Conservation (phyloP, 2,329 filamentous ascomycete species). For the Penicillium verrucosum region DNA sequence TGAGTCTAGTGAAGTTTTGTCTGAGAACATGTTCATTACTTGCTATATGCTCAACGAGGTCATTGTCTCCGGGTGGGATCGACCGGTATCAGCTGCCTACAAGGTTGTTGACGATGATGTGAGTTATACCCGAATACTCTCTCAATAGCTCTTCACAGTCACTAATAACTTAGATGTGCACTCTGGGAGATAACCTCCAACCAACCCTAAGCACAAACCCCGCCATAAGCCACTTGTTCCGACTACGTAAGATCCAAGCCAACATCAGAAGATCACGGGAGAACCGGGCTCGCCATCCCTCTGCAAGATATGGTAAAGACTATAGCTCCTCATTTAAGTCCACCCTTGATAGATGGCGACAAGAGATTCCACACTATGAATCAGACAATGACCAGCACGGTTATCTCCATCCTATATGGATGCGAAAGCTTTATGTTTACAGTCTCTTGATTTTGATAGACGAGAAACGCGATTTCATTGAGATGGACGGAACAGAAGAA, state of each 20-base stretch:
- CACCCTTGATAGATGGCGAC: slow-evolving; percentile 25
- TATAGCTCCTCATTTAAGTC: slow-evolving; percentile 22
- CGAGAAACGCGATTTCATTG: slow-evolving; percentile 22
- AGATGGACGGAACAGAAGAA: slow-evolving; percentile 25
- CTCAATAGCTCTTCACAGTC: background rate
- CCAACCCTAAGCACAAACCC: slow-evolving; percentile 18
- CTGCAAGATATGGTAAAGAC: slow-evolving; percentile 7
- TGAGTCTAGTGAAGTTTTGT: slow-evolving; percentile 13
- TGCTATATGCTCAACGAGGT: slow-evolving; percentile 32
- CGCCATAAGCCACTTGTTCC: slow-evolving; percentile 25
- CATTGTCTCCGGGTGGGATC: slow-evolving; percentile 28
- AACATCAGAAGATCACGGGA: slow-evolving; percentile 25
- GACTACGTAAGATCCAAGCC: slow-evolving; percentile 28
- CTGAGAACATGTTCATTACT: slow-evolving; percentile 29
- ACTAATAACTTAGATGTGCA: slow-evolving; percentile 19
- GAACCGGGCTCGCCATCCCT: slow-evolving; percentile 6
- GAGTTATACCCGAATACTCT: background rate
- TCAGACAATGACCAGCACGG: slow-evolving; percentile 22
- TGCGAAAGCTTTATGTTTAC: slow-evolving; percentile 29
- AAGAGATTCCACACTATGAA: slow-evolving; percentile 28
- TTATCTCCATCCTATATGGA: slow-evolving; percentile 27
- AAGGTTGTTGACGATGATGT: slow-evolving; percentile 28
- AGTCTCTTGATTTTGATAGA: slow-evolving; percentile 29
- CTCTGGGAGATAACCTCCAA: slow-evolving; percentile 23
- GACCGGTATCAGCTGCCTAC: slow-evolving; percentile 27